A percentile compares a stretch with the other conserved stretches of the same genome.
Conservation (phyloP, 306 rosid genomes). For the Acacia confusa region DNA sequence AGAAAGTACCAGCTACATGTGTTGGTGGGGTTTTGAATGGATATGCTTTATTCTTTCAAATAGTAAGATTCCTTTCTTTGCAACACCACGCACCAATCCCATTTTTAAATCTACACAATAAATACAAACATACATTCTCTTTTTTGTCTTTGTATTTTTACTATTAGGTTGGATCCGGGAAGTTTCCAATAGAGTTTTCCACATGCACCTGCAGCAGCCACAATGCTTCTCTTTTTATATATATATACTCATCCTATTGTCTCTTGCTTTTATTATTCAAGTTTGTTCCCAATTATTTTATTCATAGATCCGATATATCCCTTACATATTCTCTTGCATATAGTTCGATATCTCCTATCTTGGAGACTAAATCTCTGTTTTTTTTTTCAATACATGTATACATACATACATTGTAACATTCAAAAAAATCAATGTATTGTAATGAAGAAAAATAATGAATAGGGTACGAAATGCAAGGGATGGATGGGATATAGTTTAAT, state of each 20-base stretch:
- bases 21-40: background rate
- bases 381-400: no score
- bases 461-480: no score
- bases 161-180: slow-evolving; percentile 20
- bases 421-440: no score
- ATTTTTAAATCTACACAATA: background rate
- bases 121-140: background rate
- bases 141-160: no score
- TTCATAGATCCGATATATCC: background rate
- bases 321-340: background rate
- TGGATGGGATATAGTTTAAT: no score
- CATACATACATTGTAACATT: no score
- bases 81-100: background rate
- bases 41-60: background rate
- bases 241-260: background rate
- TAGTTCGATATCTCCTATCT: background rate
- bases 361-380: background rate
- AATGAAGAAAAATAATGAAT: no score
- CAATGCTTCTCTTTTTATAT: background rate
- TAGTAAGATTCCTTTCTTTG: background rate
- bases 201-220: background rate
- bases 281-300: background rate
- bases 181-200: slow-evolving; percentile 27
- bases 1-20: background rate
- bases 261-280: background rate